These are phyloP conservation scores for Kodamaea sp. DNA, from an alignment of 1,139 yeast species.

Conservation along the genomic window DNA sequence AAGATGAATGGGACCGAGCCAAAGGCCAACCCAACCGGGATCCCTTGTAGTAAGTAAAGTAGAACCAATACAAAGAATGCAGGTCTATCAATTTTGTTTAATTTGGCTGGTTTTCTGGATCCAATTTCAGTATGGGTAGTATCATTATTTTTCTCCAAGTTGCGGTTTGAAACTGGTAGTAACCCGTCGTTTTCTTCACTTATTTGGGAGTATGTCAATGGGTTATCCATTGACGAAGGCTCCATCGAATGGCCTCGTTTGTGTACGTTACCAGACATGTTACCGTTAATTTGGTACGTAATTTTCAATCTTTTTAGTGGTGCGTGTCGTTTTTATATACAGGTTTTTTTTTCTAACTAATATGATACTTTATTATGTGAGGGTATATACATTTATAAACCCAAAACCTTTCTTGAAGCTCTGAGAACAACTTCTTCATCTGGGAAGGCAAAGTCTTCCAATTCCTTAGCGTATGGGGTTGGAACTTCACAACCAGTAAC, in stretches of 20 bases:
- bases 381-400: constrained; percentile 38
- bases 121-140: constrained; percentile 4
- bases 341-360: too few species aligned
- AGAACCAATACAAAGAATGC: constrained; percentile 71
- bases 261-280: constrained; percentile 11
- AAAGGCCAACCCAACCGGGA: constrained; percentile 93
- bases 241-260: constrained; percentile 18
- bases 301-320: neutral
- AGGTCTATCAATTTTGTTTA: constrained; percentile 52
- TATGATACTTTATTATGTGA: neutral
- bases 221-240: constrained; percentile 14
- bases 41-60: constrained; percentile 82
- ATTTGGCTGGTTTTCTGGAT: constrained; percentile 10
- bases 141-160: constrained; percentile 15
- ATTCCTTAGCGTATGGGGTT: constrained; percentile 94
- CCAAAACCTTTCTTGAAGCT: constrained; percentile 87
- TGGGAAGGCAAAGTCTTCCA: constrained; percentile 99
- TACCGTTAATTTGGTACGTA: neutral
- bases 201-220: constrained; percentile 21
- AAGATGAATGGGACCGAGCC: constrained; percentile 93
- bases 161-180: constrained; percentile 30
- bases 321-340: neutral
- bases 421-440: constrained; percentile 86
- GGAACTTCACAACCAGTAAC: constrained; percentile 99
- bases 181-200: constrained; percentile 35